Conservation (phyloP, 2,329 filamentous ascomycete species). For the Apiospora aurea region DNA sequence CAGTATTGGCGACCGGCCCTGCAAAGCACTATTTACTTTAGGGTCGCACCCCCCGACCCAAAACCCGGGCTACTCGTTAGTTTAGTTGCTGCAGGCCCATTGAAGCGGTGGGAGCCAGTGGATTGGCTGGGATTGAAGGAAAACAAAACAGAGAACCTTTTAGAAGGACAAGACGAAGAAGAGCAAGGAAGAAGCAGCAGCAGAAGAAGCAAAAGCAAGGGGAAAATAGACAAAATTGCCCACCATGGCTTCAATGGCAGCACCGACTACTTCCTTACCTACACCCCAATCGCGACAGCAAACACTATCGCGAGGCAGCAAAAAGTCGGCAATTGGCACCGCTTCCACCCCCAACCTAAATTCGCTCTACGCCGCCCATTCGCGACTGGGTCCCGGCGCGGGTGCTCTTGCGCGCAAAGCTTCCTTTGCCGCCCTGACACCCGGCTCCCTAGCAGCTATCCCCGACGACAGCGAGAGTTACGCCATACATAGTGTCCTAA, state of each 20-base stretch:
- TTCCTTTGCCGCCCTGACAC: constrained; percentile 74
- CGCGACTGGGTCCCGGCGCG: constrained; percentile 50
- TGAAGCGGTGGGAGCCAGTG: constrained; percentile 19
- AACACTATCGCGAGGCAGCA: constrained; percentile 44
- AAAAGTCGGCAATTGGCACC: constrained; percentile 48
- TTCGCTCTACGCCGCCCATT: constrained; percentile 57
- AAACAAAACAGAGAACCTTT: constrained; percentile 20
- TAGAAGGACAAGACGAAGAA: background rate
- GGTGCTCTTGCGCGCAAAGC: constrained; percentile 69
- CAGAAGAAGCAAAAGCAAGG: background rate
- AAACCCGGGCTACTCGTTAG: constrained; percentile 1
- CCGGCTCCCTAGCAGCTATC: constrained; percentile 67
- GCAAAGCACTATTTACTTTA: constrained; percentile 18
- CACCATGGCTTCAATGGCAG: constrained; percentile 23
- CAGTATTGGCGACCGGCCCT: background rate
- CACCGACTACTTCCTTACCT: constrained; percentile 42
- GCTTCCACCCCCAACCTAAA: constrained; percentile 67
- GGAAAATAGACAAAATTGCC: background rate
- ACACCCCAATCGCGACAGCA: constrained; percentile 38
- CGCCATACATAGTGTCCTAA: constrained; percentile 63
- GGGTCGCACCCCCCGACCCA: constrained; percentile 10
- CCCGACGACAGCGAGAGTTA: constrained; percentile 72
- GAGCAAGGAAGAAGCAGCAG: background rate
- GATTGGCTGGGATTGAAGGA: constrained; percentile 20
- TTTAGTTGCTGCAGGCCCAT: background rate